These are phyloP conservation scores for Trichoderma koningiopsis DNA, from an alignment of 2,329 filamentous ascomycete species.

Conservation along the genomic window DNA sequence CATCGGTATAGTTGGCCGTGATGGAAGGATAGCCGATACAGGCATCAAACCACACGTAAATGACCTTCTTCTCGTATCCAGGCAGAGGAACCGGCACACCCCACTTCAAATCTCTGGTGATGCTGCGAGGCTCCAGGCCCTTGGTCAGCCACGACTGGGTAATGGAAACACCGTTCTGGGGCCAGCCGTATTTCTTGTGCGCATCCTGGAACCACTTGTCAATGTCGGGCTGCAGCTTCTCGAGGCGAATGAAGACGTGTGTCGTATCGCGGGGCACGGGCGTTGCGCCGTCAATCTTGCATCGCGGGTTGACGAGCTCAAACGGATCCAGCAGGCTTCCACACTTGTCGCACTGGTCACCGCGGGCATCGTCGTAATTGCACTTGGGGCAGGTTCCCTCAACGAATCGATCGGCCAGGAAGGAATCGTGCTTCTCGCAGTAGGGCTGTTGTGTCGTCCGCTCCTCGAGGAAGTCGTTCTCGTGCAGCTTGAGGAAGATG, in stretches of 20 bases:
- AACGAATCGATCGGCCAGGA: slow-evolving; percentile 84
- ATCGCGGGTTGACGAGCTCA: slow-evolving; percentile 79
- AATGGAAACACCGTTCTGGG: slow-evolving; percentile 72
- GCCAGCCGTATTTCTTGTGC: slow-evolving; percentile 75
- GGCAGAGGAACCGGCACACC: slow-evolving; percentile 61
- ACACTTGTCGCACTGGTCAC: slow-evolving; percentile 76
- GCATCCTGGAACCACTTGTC: slow-evolving; percentile 76
- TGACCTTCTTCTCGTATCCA: slow-evolving; percentile 66
- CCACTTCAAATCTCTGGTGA: slow-evolving; percentile 93
- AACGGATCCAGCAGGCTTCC: slow-evolving; percentile 72
- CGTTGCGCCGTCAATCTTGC: slow-evolving; percentile 85
- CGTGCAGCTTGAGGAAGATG: slow-evolving; percentile 83
- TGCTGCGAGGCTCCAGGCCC: slow-evolving; percentile 82
- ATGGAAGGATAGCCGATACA: slow-evolving; percentile 96
- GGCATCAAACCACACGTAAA: slow-evolving; percentile 93
- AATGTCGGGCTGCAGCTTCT: slow-evolving; percentile 77
- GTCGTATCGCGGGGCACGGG: slow-evolving; percentile 82
- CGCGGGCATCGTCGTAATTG: slow-evolving; percentile 68
- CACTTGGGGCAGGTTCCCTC: slow-evolving; percentile 79
- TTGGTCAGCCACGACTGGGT: slow-evolving; percentile 81
- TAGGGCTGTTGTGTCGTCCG: slow-evolving; percentile 86
- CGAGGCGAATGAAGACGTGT: slow-evolving; percentile 85
- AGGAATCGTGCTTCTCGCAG: slow-evolving; percentile 75
- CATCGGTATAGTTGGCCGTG: slow-evolving; percentile 81
- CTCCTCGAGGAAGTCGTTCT: slow-evolving; percentile 88